phyloP scores from a whole-genome alignment of 2,329 filamentous ascomycete species.

The Ophiognomonia clavigignenti-juglandacearum region DNA sequence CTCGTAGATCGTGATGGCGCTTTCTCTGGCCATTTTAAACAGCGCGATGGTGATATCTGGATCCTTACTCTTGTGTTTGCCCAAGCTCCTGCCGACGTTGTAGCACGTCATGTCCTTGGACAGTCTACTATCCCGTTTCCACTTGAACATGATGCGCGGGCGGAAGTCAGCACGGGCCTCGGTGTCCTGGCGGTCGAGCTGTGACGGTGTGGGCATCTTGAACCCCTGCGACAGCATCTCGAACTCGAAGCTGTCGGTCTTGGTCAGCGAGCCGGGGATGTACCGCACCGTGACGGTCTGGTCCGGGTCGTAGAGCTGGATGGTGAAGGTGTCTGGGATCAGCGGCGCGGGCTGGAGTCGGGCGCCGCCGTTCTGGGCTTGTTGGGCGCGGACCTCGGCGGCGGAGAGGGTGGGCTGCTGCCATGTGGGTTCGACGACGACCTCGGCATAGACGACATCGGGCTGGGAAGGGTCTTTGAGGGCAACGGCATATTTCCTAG shows the following conservation, averaged over 20 bases:
- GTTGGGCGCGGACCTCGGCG: constrained; percentile 67
- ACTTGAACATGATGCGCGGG: constrained; percentile 78
- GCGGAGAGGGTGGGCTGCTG: constrained; percentile 75
- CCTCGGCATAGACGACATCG: constrained; percentile 82
- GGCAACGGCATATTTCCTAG: constrained; percentile 81
- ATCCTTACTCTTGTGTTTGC: constrained; percentile 76
- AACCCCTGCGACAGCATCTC: constrained; percentile 86
- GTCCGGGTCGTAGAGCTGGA: constrained; percentile 93
- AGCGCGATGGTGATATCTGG: constrained; percentile 94
- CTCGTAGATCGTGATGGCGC: constrained; percentile 77
- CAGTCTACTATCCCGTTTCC: constrained; percentile 83
- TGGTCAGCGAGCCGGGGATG: constrained; percentile 73
- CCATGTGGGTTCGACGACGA: constrained; percentile 81
- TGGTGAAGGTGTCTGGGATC: constrained; percentile 71
- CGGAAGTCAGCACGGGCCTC: constrained; percentile 38
- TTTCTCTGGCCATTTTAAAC: constrained; percentile 65
- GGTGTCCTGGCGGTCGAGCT: constrained; percentile 66
- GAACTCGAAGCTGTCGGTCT: constrained; percentile 81
- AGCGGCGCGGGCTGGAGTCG: constrained; percentile 62
- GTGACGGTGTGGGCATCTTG: constrained; percentile 70
- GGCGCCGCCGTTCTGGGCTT: constrained; percentile 24
- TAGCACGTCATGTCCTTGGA: constrained; percentile 87
- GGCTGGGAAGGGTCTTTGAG: constrained; percentile 77
- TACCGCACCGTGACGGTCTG: constrained; percentile 69
- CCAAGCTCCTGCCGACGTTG: constrained; percentile 71